Percentiles rank a stretch among this genome's conserved stretches.
phyloP scores from a whole-genome alignment of 441 rosid species.

The Sinapis alba region DNA sequence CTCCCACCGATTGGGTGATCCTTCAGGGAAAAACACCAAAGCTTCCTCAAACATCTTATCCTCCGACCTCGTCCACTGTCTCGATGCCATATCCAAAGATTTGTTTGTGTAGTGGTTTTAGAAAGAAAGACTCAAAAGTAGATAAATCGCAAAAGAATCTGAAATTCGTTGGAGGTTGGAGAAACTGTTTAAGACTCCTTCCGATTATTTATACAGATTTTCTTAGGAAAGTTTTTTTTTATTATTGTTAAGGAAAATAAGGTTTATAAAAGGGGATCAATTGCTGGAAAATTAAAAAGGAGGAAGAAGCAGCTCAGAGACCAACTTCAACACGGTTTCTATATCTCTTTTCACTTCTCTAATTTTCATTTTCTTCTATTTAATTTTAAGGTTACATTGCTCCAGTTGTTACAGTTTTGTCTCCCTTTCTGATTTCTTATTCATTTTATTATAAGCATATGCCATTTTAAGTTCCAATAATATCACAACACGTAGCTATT shows the following conservation, averaged over 20 bases:
- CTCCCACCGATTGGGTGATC: slow-evolving; percentile 64
- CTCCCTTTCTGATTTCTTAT: neutral
- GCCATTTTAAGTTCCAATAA: slow-evolving; percentile 29
- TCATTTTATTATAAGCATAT: slow-evolving; percentile 15
- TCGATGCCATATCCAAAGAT: slow-evolving; percentile 26
- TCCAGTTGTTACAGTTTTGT: slow-evolving; percentile 26
- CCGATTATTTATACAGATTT: slow-evolving; percentile 13
- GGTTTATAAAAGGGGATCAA: neutral
- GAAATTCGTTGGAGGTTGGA: slow-evolving; percentile 14
- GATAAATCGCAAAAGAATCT: neutral
- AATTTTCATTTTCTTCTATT: neutral
- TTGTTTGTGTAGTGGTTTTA: neutral
- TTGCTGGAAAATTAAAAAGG: slow-evolving; percentile 11
- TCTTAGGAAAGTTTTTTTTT: slow-evolving; percentile 13
- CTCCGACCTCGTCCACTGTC: slow-evolving; percentile 60
- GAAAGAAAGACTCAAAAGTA: neutral
- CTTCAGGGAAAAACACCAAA: slow-evolving; percentile 55
- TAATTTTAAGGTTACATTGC: slow-evolving; percentile 25
- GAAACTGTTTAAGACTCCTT: slow-evolving; percentile 10
- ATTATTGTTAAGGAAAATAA: neutral
- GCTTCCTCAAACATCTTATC: slow-evolving; percentile 80
- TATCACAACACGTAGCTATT: slow-evolving; percentile 23
- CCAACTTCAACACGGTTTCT: slow-evolving; percentile 52
- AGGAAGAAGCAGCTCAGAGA: slow-evolving; percentile 36
- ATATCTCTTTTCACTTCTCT: slow-evolving; percentile 4